Conservation (phyloP, 2,329 filamentous ascomycete species). For the Cladorrhinum sp. region DNA sequence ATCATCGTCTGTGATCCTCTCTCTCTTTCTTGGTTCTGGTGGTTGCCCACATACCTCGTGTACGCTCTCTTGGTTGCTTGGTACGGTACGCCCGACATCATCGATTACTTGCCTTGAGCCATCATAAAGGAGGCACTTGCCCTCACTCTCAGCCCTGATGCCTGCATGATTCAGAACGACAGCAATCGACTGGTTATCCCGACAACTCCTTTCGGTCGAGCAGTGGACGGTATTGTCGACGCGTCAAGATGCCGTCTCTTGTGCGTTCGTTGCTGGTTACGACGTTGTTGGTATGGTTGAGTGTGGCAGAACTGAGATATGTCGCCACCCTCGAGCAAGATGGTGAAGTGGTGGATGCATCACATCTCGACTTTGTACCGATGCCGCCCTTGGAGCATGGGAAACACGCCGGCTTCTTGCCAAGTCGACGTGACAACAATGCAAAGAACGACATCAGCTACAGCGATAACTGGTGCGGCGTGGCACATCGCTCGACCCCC, state of each 20-base stretch:
- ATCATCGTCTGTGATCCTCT: not conserved
- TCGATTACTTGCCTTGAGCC: not conserved
- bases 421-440: not conserved
- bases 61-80: not conserved
- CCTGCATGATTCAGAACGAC: not conserved
- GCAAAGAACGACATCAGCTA: slow-evolving; percentile 22
- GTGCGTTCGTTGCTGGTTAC: slow-evolving; percentile 16
- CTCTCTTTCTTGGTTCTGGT: not conserved
- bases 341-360: slow-evolving; percentile 18
- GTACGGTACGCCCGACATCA: not conserved
- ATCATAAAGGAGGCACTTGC: not conserved
- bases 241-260: slow-evolving; percentile 22
- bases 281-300: slow-evolving; percentile 15
- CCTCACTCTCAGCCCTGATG: not conserved
- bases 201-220: not conserved
- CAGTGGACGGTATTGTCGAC: not conserved
- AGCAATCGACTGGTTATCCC: not conserved
- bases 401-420: slow-evolving; percentile 2
- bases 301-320: slow-evolving; percentile 23
- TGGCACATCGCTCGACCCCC: slow-evolving; percentile 24
- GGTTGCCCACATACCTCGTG: not conserved
- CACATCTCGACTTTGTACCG: slow-evolving; percentile 18
- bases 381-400: slow-evolving; percentile 20
- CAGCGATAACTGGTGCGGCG: slow-evolving; percentile 31
- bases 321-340: slow-evolving; percentile 18